phyloP scores from a whole-genome alignment of 306 rosid species.

The Argentina anserina region DNA sequence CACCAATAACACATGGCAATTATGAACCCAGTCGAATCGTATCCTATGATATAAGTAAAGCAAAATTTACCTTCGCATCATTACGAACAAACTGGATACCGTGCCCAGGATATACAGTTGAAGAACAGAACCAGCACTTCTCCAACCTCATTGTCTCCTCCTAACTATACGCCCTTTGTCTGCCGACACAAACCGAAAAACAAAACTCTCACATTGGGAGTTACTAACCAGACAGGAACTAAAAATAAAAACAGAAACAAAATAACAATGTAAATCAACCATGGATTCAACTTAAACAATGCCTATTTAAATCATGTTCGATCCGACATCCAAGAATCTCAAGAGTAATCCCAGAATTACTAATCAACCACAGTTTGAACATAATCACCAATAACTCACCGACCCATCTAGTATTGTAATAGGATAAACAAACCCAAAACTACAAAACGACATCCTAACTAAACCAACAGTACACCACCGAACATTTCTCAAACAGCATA shows the following conservation, averaged over 20 bases:
- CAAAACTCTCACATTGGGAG: not conserved
- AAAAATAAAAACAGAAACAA: not conserved
- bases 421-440: not conserved
- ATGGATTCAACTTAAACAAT: not conserved
- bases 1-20: not conserved
- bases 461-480: not conserved
- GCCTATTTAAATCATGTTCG: not conserved
- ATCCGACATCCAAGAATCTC: not conserved
- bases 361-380: not conserved
- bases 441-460: not conserved
- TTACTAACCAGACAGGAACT: not conserved
- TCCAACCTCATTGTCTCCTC: slow-evolving; percentile 66
- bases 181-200: not conserved
- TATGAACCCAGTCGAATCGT: not conserved
- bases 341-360: not conserved
- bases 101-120: slow-evolving; percentile 85
- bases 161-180: not conserved
- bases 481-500: not conserved
- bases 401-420: not conserved
- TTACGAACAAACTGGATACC: slow-evolving; percentile 91
- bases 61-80: slow-evolving; percentile 62
- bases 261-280: not conserved
- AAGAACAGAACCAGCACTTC: slow-evolving; percentile 95
- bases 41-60: not conserved
- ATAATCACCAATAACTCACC: not conserved